Conservation (phyloP, 306 rosid species). For the Castanospermum australe region DNA sequence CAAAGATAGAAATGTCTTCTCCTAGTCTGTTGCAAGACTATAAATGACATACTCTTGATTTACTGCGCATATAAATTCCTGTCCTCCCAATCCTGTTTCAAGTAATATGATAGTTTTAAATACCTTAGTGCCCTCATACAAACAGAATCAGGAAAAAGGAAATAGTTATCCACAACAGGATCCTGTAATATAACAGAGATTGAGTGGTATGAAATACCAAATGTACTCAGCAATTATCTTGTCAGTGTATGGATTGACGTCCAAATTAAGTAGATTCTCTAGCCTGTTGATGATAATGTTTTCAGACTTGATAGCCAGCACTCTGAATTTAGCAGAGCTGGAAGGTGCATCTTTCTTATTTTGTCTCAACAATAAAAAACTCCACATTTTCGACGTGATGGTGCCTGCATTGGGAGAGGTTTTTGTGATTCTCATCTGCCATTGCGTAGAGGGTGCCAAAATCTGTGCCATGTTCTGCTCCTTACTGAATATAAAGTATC, state of each 20-base stretch:
- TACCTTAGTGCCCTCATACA: slow-evolving; percentile 13
- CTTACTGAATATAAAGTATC: neutral
- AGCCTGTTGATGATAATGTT: slow-evolving; percentile 71
- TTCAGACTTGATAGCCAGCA: slow-evolving; percentile 58
- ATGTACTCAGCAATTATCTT: slow-evolving; percentile 96
- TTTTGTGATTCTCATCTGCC: slow-evolving; percentile 73
- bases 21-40: slow-evolving; percentile 2
- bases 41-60: slow-evolving; percentile 72
- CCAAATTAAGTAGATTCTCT: slow-evolving; percentile 75
- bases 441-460: slow-evolving; percentile 91
- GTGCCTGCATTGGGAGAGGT: slow-evolving; percentile 48
- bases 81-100: slow-evolving; percentile 89
- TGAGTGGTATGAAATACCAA: slow-evolving; percentile 53
- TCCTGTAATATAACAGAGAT: neutral
- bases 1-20: neutral
- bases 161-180: neutral
- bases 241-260: slow-evolving; percentile 77
- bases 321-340: slow-evolving; percentile 64
- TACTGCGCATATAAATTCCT: slow-evolving; percentile 94
- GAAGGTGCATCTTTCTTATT: slow-evolving; percentile 54
- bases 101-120: slow-evolving; percentile 8
- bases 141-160: slow-evolving; percentile 18
- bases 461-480: slow-evolving; percentile 83
- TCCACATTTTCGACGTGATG: slow-evolving; percentile 71
- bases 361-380: slow-evolving; percentile 66